A percentile compares a stretch with the other conserved stretches of the same genome.
Evolutionary conservation across 371 early-diverging fungal genomes (phyloP).

Genomic region (Encephalitozoon intestinalis): DNA sequence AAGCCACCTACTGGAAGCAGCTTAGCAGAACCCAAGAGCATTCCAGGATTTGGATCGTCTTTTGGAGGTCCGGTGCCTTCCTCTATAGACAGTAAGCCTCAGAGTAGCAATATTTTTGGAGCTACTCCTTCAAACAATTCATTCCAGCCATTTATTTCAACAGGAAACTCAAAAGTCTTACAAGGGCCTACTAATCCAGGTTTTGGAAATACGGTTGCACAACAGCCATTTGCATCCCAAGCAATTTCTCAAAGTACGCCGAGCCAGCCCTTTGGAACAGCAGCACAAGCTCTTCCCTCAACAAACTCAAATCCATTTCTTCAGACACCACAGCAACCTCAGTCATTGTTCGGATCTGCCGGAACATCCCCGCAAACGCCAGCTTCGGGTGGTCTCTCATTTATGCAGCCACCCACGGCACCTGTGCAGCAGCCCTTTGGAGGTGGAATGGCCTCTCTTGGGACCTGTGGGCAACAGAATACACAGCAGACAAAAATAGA

Average conservation of each 20-base stretch:
- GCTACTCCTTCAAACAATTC: neutral
- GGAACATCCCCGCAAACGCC: neutral
- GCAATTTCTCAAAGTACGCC: neutral
- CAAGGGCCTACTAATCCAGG: neutral
- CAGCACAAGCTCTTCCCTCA: neutral
- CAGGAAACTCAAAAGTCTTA: neutral
- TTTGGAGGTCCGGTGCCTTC: neutral
- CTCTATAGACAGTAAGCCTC: neutral
- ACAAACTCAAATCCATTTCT: neutral
- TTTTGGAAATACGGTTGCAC: neutral
- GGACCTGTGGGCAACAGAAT: neutral
- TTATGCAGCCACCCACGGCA: neutral
- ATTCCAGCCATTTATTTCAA: neutral
- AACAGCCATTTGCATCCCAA: neutral
- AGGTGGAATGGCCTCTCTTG: neutral
- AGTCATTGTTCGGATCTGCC: neutral
- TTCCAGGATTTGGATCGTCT: neutral
- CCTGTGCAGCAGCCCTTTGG: neutral
- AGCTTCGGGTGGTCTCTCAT: neutral
- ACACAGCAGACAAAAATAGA: neutral
- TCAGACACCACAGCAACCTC: neutral
- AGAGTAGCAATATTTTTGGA: neutral
- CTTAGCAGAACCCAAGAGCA: neutral
- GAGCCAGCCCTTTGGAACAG: neutral
- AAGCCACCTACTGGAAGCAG: neutral